Conservation (phyloP, 805 yeast species). For the Ogataea corticis region DNA sequence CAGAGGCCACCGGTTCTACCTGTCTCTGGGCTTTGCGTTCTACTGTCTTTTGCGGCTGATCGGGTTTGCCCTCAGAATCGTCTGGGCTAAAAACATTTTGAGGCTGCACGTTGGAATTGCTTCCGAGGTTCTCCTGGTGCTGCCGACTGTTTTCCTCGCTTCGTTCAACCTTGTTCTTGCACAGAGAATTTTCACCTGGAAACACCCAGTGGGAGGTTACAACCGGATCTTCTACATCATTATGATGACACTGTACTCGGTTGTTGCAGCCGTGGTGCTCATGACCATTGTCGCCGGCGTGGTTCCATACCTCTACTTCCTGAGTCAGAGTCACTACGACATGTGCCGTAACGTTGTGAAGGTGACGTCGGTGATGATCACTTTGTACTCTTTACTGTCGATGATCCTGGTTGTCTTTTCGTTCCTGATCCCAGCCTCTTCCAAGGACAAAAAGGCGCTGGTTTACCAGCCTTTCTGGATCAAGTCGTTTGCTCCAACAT, state of each 20-base stretch:
- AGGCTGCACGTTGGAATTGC: conserved; percentile 52
- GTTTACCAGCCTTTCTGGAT: conserved; percentile 80
- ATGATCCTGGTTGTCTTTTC: conserved; percentile 50
- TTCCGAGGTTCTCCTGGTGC: conserved; percentile 53
- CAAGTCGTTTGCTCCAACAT: conserved; percentile 56
- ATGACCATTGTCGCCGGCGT: conserved; percentile 69
- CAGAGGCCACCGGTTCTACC: conserved; percentile 62
- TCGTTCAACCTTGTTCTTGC: conserved; percentile 65
- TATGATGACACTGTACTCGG: conserved; percentile 50
- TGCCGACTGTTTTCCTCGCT: conserved; percentile 59
- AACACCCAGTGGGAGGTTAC: conserved; percentile 71
- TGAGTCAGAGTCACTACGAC: conserved; percentile 43
- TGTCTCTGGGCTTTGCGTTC: conserved; percentile 52
- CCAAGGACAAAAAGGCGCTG: conserved; percentile 47
- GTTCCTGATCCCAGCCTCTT: conserved; percentile 55
- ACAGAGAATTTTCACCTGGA: conserved; percentile 74
- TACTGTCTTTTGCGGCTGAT: conserved; percentile 54
- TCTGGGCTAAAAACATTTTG: conserved; percentile 58
- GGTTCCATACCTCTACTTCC: conserved; percentile 58
- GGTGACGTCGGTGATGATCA: conserved; percentile 49
- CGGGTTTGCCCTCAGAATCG: conserved; percentile 59
- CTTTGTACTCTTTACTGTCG: conserved; percentile 56
- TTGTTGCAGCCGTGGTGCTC: conserved; percentile 59
- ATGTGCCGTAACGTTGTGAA: conserved; percentile 56
- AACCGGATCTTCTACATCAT: conserved; percentile 47